Base-by-base conservation (phyloP, 2,329 filamentous ascomycete species). In the Botrytis byssoidea region DNA sequence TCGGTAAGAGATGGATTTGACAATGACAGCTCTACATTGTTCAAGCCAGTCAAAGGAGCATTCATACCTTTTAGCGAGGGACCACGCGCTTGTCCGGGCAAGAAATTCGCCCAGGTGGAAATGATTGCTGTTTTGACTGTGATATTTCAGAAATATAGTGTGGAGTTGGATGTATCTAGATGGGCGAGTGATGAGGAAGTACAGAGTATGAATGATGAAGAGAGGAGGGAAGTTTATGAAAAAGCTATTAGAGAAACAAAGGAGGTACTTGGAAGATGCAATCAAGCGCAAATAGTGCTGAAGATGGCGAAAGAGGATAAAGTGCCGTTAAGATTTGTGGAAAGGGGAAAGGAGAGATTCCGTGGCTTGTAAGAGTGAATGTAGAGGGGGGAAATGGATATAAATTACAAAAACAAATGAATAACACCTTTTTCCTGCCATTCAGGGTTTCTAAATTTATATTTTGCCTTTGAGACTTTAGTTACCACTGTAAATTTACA, bases 51-150 rank as follows among this genome's bases (percentile, higher is more conserved):
- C 16, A 79, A 77, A 75, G 82, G 74, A 60, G 74, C 79, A 9
- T 83, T 79, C 71, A 74, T 82, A 20, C 76, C 82, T 1, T 83
- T 83, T 65, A 79, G 78, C 0, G 81, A 81, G 57, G 82, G 82
- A 14, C 71, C 76, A n/a, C 76, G 82, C 83, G 86, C 42, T 10
- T 83, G 82, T 74, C 77, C 81, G 2, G 82, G 82, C 3, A 79
- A 76, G 59, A 77, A 81, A 64, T 83, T 83, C 74, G 81, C 82
- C 4, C 78, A 81, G 51, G 81, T 83, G 4, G 81, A 83, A 76
- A 78, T 80, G 59, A 79, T 79, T 37, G 81, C 81, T 40, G 75
- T 81, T 3, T 55, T 83, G 12, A 76, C 81, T 18, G 72, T 73
- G 0, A 63, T 80, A 3, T 79, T 80, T 51, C 70, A 76, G 46